Conservation (phyloP, 257 asterid genomes). For the Primulina eburnea region DNA sequence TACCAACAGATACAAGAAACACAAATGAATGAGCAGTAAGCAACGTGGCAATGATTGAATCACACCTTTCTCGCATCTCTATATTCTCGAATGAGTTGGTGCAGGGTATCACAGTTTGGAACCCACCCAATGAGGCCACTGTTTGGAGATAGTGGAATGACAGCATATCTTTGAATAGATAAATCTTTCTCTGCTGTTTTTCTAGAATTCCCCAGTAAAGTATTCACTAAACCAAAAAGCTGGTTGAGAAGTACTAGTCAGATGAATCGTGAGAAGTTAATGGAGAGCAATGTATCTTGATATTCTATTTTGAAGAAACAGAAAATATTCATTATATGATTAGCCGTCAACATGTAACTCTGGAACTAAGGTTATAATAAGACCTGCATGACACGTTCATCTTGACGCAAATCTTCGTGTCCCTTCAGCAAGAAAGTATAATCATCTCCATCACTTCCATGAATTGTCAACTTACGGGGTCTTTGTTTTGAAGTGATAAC, state of each 20-base stretch:
- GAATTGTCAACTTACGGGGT: slow-evolving; percentile 92
- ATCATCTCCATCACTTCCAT: slow-evolving; percentile 96
- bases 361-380: not conserved
- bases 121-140: slow-evolving; percentile 99
- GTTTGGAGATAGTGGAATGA: slow-evolving; percentile 94
- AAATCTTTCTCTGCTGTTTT: slow-evolving; percentile 94
- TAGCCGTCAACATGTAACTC: slow-evolving; percentile 5
- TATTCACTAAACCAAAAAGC: slow-evolving; percentile 95
- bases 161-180: slow-evolving; percentile 87
- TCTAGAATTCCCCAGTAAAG: slow-evolving; percentile 86
- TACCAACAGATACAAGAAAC: slow-evolving; percentile 13
- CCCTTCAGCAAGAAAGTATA: slow-evolving; percentile 95
- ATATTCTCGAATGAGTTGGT: slow-evolving; percentile 91
- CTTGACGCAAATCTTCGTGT: slow-evolving; percentile 98
- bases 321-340: slow-evolving; percentile 4
- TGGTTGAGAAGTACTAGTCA: slow-evolving; percentile 37
- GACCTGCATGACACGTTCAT: slow-evolving; percentile 99
- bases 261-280: slow-evolving; percentile 16
- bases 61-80: slow-evolving; percentile 95
- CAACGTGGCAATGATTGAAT: not conserved
- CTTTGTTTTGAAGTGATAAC: slow-evolving; percentile 98
- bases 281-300: not conserved
- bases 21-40: not conserved
- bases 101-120: slow-evolving; percentile 96
- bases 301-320: slow-evolving; percentile 16